These are phyloP conservation scores for Penicillium sp. DNA, from an alignment of 2,329 filamentous ascomycete species.

Conservation along the genomic window DNA sequence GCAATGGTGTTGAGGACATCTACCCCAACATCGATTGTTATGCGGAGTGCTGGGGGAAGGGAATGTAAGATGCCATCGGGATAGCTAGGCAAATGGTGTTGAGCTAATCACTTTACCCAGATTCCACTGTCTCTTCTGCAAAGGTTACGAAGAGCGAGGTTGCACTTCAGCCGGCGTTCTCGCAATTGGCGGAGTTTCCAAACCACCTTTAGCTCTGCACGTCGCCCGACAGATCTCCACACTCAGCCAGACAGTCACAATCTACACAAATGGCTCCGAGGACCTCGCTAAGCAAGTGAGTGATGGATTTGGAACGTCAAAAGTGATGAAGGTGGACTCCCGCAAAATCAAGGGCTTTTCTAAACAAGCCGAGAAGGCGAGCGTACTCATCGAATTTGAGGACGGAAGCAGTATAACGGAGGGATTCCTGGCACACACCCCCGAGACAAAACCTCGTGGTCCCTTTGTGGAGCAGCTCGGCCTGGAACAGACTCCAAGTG, in stretches of 20 bases:
- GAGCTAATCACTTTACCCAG: too few relatives aligned
- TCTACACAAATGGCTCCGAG: background rate
- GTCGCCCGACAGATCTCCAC: background rate
- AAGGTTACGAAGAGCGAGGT: constrained; percentile 1
- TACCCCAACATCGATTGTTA: background rate
- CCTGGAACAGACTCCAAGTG: background rate
- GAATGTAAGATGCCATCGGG: constrained; percentile 3
- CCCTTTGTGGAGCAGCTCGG: background rate
- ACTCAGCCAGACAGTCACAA: background rate
- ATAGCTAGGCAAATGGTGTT: too few relatives aligned
- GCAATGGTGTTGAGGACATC: too few relatives aligned
- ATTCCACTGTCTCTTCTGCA: constrained; percentile 2
- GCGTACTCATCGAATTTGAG: too few relatives aligned
- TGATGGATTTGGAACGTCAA: too few relatives aligned
- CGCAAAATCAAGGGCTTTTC: too few relatives aligned
- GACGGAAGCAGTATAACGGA: background rate
- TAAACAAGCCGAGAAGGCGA: too few relatives aligned
- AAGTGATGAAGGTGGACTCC: too few relatives aligned
- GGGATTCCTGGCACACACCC: background rate
- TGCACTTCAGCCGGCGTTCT: background rate
- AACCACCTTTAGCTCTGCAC: background rate
- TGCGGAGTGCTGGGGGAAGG: background rate
- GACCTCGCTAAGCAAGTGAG: too few relatives aligned
- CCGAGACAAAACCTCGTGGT: background rate
- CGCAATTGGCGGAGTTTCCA: background rate